phyloP scores from a whole-genome alignment of 441 rosid genomes.

The Flueggea neowawraea region DNA sequence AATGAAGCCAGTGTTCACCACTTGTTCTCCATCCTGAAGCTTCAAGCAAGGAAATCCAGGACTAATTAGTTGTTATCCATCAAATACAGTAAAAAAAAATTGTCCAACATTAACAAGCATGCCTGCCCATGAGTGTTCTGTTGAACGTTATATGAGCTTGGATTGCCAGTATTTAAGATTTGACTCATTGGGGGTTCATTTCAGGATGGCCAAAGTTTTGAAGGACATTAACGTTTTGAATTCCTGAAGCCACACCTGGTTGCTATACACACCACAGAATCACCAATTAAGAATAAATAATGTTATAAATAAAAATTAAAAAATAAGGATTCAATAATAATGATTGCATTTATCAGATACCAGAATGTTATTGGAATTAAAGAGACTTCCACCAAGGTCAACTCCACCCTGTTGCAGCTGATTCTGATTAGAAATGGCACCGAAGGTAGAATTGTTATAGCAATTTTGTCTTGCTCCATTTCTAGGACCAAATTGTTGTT shows the following conservation, averaged over 20 bases:
- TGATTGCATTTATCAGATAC: too few relatives aligned
- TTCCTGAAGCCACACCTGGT: constrained; percentile 4
- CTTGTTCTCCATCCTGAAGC: constrained; percentile 17
- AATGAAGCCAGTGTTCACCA: constrained; percentile 9
- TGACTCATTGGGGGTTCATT: constrained; percentile 4
- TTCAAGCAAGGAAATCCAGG: not conserved
- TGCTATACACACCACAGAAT: constrained; percentile 6
- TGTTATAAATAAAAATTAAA: constrained; percentile 3
- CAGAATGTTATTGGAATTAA: constrained; percentile 2
- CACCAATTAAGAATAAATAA: not conserved
- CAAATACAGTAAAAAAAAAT: not conserved
- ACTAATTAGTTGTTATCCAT: not conserved
- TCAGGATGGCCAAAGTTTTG: not conserved
- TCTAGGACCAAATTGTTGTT: not conserved
- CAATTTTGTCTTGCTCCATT: constrained; percentile 2
- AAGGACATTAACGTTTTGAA: not conserved
- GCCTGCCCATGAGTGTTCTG: constrained; percentile 26
- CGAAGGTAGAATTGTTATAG: constrained; percentile 5
- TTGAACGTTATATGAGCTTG: not conserved
- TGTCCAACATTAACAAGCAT: not conserved
- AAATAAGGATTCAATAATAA: too few relatives aligned
- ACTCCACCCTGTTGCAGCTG: constrained; percentile 8
- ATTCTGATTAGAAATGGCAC: constrained; percentile 6
- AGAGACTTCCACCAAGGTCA: constrained; percentile 8
- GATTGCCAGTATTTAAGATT: constrained; percentile 16